phyloP scores from a whole-genome alignment of 208 protist species.

The Herpetomonas tarakana region DNA sequence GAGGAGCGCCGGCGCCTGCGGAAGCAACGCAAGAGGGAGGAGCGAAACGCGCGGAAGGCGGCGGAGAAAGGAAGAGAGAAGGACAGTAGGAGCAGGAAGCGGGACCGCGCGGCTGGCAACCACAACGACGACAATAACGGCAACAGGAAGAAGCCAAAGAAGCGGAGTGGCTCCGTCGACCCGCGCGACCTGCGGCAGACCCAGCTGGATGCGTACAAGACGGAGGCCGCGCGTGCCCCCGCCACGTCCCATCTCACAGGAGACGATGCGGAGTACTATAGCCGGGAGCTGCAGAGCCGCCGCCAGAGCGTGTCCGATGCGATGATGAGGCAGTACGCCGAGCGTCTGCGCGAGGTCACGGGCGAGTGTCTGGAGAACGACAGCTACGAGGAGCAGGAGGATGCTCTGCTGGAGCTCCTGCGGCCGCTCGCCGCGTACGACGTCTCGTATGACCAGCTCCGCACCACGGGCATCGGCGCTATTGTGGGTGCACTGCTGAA shows the following conservation, averaged over 20 bases:
- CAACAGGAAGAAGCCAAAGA: slow-evolving; percentile 18
- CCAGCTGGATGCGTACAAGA: slow-evolving; percentile 26
- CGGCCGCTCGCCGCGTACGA: slow-evolving; percentile 29
- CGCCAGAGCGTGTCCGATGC: slow-evolving; percentile 22
- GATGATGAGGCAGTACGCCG: slow-evolving; percentile 17
- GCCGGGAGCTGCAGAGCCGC: slow-evolving; percentile 24
- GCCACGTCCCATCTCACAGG: slow-evolving; percentile 8
- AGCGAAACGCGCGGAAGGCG: neutral
- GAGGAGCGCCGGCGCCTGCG: neutral
- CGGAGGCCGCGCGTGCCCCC: neutral
- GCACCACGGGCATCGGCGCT: slow-evolving; percentile 45
- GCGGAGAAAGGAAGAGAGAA: neutral
- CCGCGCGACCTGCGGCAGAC: slow-evolving; percentile 14
- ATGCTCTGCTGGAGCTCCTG: slow-evolving; percentile 35
- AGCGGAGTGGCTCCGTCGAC: slow-evolving; percentile 8
- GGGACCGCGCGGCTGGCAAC: slow-evolving; percentile 5
- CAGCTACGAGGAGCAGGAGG: slow-evolving; percentile 13
- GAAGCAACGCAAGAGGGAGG: neutral
- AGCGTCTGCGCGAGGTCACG: slow-evolving; percentile 11
- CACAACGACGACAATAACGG: slow-evolving; percentile 14
- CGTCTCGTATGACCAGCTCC: slow-evolving; percentile 64
- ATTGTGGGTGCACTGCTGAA: slow-evolving; percentile 52
- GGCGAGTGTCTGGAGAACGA: slow-evolving; percentile 1
- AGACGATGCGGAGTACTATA: slow-evolving; percentile 37
- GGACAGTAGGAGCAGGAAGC: neutral